These are phyloP conservation scores for Mucor irregularis DNA, from an alignment of 371 early-diverging fungal genomes.

Conservation along the genomic window DNA sequence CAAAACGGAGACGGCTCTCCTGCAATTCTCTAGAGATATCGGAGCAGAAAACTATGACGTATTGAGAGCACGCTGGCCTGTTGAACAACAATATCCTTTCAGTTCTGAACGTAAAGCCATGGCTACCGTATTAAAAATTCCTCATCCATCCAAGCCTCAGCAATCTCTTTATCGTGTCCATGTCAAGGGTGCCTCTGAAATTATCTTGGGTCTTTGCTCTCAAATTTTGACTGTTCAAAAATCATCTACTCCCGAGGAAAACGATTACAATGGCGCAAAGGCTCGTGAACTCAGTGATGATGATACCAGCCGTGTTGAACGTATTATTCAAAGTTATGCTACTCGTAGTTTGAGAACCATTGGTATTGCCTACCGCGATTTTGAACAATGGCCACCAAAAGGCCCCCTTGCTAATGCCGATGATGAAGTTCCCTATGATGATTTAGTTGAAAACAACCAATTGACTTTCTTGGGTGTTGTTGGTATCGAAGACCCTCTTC, in stretches of 20 bases:
- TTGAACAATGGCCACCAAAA: slow-evolving; percentile 54
- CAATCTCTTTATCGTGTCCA: slow-evolving; percentile 58
- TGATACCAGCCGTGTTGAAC: slow-evolving; percentile 43
- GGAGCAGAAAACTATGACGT: slow-evolving; percentile 49
- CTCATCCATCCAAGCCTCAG: slow-evolving; percentile 21
- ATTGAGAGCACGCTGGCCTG: slow-evolving; percentile 47
- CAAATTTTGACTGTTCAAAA: slow-evolving; percentile 34
- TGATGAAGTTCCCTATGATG: slow-evolving; percentile 53
- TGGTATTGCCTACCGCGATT: slow-evolving; percentile 69
- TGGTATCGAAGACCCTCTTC: slow-evolving; percentile 73
- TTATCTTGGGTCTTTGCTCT: slow-evolving; percentile 49
- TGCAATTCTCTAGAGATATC: slow-evolving; percentile 59
- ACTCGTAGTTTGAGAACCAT: slow-evolving; percentile 63
- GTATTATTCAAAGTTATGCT: slow-evolving; percentile 63
- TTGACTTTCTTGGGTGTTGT: slow-evolving; percentile 57
- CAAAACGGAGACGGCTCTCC: slow-evolving; percentile 84
- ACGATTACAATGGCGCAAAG: slow-evolving; percentile 38
- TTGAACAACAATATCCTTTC: slow-evolving; percentile 76
- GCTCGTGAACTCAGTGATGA: slow-evolving; percentile 49
- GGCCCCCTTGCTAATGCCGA: slow-evolving; percentile 14
- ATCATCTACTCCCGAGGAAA: slow-evolving; percentile 26
- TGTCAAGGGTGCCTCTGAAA: slow-evolving; percentile 82
- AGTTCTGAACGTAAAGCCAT: slow-evolving; percentile 86
- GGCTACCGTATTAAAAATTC: slow-evolving; percentile 73
- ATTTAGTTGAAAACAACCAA: slow-evolving; percentile 38